Conservation (phyloP, 768 basidiomycete genomes). For the Tephrocybe sp. region DNA sequence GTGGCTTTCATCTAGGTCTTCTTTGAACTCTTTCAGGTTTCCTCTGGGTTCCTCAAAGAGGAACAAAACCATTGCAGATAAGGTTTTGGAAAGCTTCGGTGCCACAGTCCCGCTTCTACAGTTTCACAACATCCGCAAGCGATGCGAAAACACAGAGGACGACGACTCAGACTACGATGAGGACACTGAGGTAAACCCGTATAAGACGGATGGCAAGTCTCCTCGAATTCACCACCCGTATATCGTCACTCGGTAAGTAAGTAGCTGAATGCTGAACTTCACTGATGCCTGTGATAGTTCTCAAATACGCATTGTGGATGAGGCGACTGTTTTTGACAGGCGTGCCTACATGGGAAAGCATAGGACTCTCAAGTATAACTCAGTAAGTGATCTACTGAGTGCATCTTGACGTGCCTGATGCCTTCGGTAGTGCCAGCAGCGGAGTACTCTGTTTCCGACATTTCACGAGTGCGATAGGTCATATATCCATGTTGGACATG, state of each 20-base stretch:
- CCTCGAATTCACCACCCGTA: conserved; percentile 31
- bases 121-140: conserved; percentile 28
- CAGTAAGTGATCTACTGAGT: conserved; percentile 17
- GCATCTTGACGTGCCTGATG: neutral
- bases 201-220: conserved; percentile 17
- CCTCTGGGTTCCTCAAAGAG: conserved; percentile 19
- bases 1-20: neutral
- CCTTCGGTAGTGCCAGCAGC: conserved; percentile 23
- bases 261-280: neutral
- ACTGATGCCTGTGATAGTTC: conserved; percentile 22
- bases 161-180: neutral
- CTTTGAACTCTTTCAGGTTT: conserved; percentile 15
- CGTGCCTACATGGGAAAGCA: conserved; percentile 24
- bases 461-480: conserved; percentile 24
- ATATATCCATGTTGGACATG: conserved; percentile 25
- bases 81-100: conserved; percentile 34
- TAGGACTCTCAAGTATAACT: conserved; percentile 17
- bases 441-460: conserved; percentile 2
- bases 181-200: conserved; percentile 14
- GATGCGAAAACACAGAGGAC: conserved; percentile 12
- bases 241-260: conserved; percentile 32
- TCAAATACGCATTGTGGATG: conserved; percentile 31
- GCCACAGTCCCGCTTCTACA: conserved; percentile 33
- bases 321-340: conserved; percentile 28
- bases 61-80: conserved; percentile 24